Conservation (phyloP, 257 asterid genomes). For the Anisodus acutangulus region DNA sequence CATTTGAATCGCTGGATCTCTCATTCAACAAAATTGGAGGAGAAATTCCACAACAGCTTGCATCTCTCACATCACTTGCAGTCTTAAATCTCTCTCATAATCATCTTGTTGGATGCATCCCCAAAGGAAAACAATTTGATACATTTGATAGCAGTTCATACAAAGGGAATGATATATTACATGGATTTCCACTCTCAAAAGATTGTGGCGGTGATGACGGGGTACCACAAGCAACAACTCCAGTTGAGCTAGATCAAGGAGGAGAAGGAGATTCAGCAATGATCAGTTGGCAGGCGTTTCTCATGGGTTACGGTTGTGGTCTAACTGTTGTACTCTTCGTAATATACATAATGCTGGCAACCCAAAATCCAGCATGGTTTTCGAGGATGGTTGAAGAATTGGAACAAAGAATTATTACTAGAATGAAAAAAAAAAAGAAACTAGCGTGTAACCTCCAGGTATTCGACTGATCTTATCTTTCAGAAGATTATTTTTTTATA, state of each 20-base stretch:
- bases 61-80: not conserved
- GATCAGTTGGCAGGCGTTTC: constrained; percentile 14
- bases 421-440: not conserved
- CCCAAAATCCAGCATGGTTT: not conserved
- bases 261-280: not conserved
- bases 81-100: constrained; percentile 26
- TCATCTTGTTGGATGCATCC: constrained; percentile 28
- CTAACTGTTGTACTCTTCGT: not conserved
- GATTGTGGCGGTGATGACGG: not conserved
- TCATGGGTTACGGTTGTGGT: constrained; percentile 32
- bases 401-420: not conserved
- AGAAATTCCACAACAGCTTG: constrained; percentile 20
- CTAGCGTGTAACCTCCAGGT: not conserved
- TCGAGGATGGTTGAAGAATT: not conserved
- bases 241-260: not conserved
- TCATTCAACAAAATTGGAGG: not conserved
- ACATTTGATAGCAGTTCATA: constrained; percentile 20
- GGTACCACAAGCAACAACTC: not conserved
- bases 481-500: no score
- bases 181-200: constrained; percentile 10
- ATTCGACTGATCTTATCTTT: not conserved
- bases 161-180: constrained; percentile 1
- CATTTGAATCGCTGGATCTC: constrained; percentile 21
- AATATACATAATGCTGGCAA: not conserved
- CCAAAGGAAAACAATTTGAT: constrained; percentile 20